Evolutionary conservation across 306 rosid species (phyloP).

Genomic region (Cyclanthera cordifolia): DNA sequence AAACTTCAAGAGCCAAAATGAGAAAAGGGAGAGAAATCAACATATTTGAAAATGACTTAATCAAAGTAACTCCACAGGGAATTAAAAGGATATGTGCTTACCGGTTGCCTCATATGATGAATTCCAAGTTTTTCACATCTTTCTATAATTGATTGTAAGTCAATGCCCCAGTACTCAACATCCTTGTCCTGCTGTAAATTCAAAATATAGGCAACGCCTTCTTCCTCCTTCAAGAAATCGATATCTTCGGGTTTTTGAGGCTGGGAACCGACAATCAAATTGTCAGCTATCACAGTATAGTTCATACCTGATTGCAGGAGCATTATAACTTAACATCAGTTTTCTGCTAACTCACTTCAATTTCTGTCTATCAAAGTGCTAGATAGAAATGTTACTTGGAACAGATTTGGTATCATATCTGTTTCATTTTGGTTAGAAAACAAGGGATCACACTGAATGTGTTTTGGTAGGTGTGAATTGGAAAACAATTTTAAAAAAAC

Average conservation of each 20-base stretch:
- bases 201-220: slow-evolving; percentile 72
- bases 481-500: not conserved
- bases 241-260: slow-evolving; percentile 86
- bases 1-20: not conserved
- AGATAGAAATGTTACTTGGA: not conserved
- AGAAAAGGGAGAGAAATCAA: not conserved
- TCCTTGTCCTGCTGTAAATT: slow-evolving; percentile 90
- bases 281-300: slow-evolving; percentile 60
- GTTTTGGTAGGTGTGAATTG: not conserved
- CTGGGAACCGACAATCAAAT: slow-evolving; percentile 84
- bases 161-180: slow-evolving; percentile 77
- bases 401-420: not conserved
- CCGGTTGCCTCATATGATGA: slow-evolving; percentile 74
- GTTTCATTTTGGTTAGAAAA: not conserved
- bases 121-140: slow-evolving; percentile 51
- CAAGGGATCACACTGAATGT: not conserved
- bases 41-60: not conserved
- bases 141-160: slow-evolving; percentile 42
- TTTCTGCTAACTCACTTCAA: not conserved
- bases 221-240: slow-evolving; percentile 56
- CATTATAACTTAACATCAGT: slow-evolving; percentile 7
- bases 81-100: slow-evolving; percentile 19
- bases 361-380: not conserved
- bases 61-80: not conserved
- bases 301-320: slow-evolving; percentile 68